phyloP scores from a whole-genome alignment of 306 rosid species.

The Vigna mungo region DNA sequence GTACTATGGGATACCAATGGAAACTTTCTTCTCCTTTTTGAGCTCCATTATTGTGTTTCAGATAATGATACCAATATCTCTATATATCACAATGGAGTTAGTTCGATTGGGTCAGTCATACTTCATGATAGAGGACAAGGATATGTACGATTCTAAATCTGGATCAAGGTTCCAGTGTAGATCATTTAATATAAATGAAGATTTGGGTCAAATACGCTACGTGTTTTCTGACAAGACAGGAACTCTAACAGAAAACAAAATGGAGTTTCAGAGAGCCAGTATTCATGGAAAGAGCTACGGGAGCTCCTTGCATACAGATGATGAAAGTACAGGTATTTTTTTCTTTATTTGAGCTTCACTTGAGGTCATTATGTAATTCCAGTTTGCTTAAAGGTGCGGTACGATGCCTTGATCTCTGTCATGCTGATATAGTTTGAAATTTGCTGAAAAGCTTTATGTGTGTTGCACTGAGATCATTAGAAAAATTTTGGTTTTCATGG shows the following conservation, averaged over 20 bases:
- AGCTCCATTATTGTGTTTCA: slow-evolving; percentile 89
- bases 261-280: slow-evolving; percentile 86
- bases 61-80: slow-evolving; percentile 94
- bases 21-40: slow-evolving; percentile 79
- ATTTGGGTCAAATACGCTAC: slow-evolving; percentile 86
- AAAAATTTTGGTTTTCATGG: not conserved
- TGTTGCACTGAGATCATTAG: slow-evolving; percentile 11
- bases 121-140: slow-evolving; percentile 78
- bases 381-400: not conserved
- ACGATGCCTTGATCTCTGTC: not conserved
- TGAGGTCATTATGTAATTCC: slow-evolving; percentile 26
- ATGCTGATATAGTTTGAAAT: slow-evolving; percentile 8
- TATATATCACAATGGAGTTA: slow-evolving; percentile 91
- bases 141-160: slow-evolving; percentile 67
- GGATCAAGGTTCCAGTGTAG: slow-evolving; percentile 86
- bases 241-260: slow-evolving; percentile 88
- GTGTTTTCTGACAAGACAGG: slow-evolving; percentile 91
- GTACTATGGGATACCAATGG: slow-evolving; percentile 80
- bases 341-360: slow-evolving; percentile 4
- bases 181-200: slow-evolving; percentile 87
- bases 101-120: slow-evolving; percentile 91
- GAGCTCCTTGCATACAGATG: slow-evolving; percentile 44
- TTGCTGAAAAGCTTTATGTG: not conserved
- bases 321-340: slow-evolving; percentile 51
- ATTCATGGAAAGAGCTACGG: slow-evolving; percentile 64